A percentile compares a stretch with the other conserved stretches of the same genome.
Evolutionary conservation across 257 asterid genomes (phyloP).

Genomic region (Primulina eburnea): DNA sequence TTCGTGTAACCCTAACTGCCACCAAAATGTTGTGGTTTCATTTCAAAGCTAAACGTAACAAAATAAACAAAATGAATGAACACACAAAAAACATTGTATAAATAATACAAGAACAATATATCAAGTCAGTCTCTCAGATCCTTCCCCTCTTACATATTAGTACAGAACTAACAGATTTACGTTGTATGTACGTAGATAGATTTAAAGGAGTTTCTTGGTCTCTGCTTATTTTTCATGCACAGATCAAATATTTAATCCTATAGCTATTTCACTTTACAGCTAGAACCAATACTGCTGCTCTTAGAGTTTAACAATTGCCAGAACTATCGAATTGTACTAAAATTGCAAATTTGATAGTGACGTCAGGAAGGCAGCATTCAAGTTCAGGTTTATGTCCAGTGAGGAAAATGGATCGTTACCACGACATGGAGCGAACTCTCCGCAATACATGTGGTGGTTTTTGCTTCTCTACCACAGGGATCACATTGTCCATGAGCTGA

Average conservation of each 20-base stretch:
- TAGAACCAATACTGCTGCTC: slow-evolving; percentile 20
- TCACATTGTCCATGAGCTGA: slow-evolving; percentile 80
- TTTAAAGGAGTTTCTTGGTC: background rate
- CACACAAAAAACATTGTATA: background rate
- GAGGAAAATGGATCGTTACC: slow-evolving; percentile 31
- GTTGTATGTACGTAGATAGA: slow-evolving; percentile 5
- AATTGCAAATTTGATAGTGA: background rate
- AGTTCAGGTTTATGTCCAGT: slow-evolving; percentile 21
- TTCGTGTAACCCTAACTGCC: background rate
- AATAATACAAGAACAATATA: background rate
- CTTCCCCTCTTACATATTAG: background rate
- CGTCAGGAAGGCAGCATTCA: slow-evolving; percentile 23
- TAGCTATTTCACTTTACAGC: slow-evolving; percentile 18
- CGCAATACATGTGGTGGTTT: slow-evolving; percentile 48
- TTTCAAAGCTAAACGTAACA: background rate
- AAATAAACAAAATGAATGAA: too few species aligned
- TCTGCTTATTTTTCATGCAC: slow-evolving; percentile 3
- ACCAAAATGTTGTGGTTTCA: background rate
- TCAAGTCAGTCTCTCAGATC: background rate
- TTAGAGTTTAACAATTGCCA: slow-evolving; percentile 10
- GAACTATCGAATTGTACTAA: background rate
- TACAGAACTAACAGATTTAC: background rate
- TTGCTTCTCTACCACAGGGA: slow-evolving; percentile 73
- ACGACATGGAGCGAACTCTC: slow-evolving; percentile 49
- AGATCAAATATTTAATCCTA: slow-evolving; percentile 4